phyloP scores from a whole-genome alignment of 257 asterid species.

The Ballota nigra region DNA sequence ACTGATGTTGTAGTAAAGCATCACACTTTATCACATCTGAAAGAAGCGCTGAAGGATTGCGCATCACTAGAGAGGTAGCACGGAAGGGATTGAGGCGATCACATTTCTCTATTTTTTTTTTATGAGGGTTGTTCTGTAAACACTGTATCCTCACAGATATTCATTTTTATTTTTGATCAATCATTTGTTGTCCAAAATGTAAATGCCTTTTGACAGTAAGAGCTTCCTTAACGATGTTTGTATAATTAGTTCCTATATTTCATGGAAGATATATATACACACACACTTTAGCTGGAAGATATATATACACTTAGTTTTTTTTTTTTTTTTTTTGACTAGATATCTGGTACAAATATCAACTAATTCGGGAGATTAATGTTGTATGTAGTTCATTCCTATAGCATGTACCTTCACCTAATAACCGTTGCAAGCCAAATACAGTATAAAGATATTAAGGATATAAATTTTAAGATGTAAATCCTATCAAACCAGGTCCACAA shows the following conservation, averaged over 20 bases:
- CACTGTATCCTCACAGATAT: neutral
- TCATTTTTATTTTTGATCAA: neutral
- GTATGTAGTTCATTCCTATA: neutral
- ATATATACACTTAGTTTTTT: too few species aligned
- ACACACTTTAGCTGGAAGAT: too few species aligned
- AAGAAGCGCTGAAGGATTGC: neutral
- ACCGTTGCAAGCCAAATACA: neutral
- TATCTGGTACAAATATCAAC: neutral
- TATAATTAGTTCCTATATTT: neutral
- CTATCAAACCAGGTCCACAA: neutral
- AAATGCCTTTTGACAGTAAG: neutral
- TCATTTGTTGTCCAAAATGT: neutral
- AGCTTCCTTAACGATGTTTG: neutral
- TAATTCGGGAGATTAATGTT: neutral
- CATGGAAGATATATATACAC: neutral
- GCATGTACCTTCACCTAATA: neutral
- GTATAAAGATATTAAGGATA: neutral
- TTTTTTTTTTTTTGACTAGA: too few species aligned
- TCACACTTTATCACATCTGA: constrained; percentile 1
- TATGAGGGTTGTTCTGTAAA: neutral
- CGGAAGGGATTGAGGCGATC: neutral
- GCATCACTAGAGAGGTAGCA: neutral
- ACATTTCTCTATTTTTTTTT: neutral
- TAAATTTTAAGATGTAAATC: neutral
- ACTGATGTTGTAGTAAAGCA: constrained; percentile 8